Evolutionary conservation across 192 early-diverging fungal genomes (phyloP).

Genomic region (Cetraspora pellucida): DNA sequence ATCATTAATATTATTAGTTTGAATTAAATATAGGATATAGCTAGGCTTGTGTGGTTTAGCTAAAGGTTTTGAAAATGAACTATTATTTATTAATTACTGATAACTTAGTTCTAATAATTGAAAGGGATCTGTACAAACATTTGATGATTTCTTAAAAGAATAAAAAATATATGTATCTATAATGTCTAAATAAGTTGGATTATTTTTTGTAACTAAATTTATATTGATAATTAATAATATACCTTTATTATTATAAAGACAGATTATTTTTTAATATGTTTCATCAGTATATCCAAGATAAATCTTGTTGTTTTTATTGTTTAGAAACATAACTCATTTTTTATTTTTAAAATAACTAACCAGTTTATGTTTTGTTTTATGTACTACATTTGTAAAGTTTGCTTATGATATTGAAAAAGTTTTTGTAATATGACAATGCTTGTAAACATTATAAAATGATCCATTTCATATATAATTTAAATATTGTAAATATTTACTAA

Average conservation of each 20-base stretch:
- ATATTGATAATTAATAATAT: too few species aligned
- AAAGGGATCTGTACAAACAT: slow-evolving; percentile 8
- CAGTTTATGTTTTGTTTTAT: not conserved
- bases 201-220: too few species aligned
- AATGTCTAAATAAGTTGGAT: too few species aligned
- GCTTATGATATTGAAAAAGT: not conserved
- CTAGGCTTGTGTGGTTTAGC: not conserved
- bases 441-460: slow-evolving; percentile 5
- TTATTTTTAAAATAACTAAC: slow-evolving; percentile 21
- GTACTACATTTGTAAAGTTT: not conserved
- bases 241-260: not conserved
- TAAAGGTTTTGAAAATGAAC: not conserved
- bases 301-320: slow-evolving; percentile 4
- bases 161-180: too few species aligned
- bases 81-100: not conserved
- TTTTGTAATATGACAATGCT: not conserved
- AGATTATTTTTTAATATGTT: not conserved
- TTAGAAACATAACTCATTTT: not conserved
- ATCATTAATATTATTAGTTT: not conserved
- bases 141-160: too few species aligned
- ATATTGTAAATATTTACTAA: not conserved
- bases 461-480: slow-evolving; percentile 7
- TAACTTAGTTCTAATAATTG: not conserved
- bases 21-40: not conserved
- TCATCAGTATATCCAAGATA: not conserved